Evolutionary conservation across 2,329 filamentous ascomycete species (phyloP).

Genomic region (Davidsoniella eucalypti): DNA sequence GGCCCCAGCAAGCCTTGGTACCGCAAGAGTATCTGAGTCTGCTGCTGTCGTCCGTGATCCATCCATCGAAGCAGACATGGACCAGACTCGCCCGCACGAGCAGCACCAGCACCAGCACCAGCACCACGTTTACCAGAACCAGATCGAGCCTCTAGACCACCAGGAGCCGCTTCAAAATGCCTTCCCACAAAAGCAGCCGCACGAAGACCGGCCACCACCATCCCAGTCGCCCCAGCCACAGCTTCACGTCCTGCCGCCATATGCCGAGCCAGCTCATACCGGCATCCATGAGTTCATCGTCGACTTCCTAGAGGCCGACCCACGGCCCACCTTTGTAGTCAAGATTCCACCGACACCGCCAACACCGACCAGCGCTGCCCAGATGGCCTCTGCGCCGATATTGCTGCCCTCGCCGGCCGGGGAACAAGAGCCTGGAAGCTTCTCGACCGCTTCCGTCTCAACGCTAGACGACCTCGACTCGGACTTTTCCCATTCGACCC

Average conservation of each 20-base stretch:
- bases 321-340: slow-evolving; percentile 25
- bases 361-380: neutral
- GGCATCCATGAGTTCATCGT: slow-evolving; percentile 15
- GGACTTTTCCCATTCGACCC: slow-evolving; percentile 5
- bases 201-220: neutral
- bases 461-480: slow-evolving; percentile 10
- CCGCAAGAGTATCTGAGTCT: neutral
- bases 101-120: neutral
- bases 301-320: slow-evolving; percentile 26
- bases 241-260: neutral
- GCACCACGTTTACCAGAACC: neutral
- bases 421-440: neutral
- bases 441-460: slow-evolving; percentile 5
- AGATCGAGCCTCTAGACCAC: neutral
- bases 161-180: neutral
- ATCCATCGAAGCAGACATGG: too few species aligned
- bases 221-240: neutral
- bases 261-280: neutral
- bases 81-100: neutral
- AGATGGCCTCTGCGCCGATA: neutral
- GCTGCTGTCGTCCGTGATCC: too few species aligned
- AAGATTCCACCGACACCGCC: slow-evolving; percentile 1
- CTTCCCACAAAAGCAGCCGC: neutral
- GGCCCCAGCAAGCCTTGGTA: neutral
- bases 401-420: slow-evolving; percentile 1